phyloP scores from a whole-genome alignment of 768 basidiomycete species.

The Pleurotus tuber-regium region DNA sequence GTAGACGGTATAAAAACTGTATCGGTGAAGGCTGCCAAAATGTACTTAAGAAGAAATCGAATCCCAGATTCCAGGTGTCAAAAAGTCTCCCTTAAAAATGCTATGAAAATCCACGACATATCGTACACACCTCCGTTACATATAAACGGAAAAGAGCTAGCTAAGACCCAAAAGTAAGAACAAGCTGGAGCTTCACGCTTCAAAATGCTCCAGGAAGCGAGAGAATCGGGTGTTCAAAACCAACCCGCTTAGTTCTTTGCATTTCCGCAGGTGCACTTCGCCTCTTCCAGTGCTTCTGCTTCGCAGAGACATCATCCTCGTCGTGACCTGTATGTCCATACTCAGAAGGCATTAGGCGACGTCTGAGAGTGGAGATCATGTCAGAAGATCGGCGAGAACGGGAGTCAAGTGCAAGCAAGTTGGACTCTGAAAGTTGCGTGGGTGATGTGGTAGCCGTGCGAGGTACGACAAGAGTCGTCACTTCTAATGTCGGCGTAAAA shows the following conservation, averaged over 20 bases:
- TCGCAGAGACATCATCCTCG: constrained; percentile 41
- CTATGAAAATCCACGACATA: background rate
- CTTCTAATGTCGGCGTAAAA: constrained; percentile 38
- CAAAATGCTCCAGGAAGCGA: constrained; percentile 59
- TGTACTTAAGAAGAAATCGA: constrained; percentile 5
- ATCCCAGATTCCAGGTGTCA: constrained; percentile 12
- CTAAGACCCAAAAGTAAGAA: background rate
- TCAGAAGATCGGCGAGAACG: constrained; percentile 57
- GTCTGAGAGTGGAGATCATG: constrained; percentile 64
- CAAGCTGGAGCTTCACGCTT: constrained; percentile 24
- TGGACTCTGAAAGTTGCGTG: constrained; percentile 49
- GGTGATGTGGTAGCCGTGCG: constrained; percentile 40
- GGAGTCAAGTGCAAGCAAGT: constrained; percentile 47
- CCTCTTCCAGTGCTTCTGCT: constrained; percentile 27
- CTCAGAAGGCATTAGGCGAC: constrained; percentile 42
- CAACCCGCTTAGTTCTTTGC: constrained; percentile 41
- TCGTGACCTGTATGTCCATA: constrained; percentile 18
- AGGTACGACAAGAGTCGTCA: constrained; percentile 49
- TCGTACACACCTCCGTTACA: constrained; percentile 3
- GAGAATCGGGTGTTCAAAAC: constrained; percentile 60
- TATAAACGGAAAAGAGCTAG: background rate
- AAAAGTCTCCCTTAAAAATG: constrained; percentile 9
- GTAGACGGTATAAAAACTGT: background rate
- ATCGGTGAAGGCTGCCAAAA: background rate
- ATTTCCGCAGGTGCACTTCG: constrained; percentile 63